Conservation (phyloP, 305 asterid species). For the Fraxinus velutina region DNA sequence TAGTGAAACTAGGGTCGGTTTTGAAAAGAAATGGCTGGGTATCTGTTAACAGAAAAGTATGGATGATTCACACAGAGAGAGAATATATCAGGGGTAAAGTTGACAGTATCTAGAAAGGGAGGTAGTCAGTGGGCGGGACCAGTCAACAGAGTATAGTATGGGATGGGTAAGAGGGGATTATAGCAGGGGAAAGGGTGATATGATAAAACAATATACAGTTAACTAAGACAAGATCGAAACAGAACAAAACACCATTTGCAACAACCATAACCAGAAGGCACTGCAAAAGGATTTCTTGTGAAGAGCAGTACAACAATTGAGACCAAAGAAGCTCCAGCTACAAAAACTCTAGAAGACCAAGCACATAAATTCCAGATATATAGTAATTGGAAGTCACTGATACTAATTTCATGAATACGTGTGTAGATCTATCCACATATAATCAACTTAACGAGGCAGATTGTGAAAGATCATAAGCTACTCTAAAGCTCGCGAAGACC, state of each 20-base stretch:
- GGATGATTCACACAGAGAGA: background rate
- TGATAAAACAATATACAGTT: background rate
- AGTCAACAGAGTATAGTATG: background rate
- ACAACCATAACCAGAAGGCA: conserved; percentile 1
- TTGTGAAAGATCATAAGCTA: background rate
- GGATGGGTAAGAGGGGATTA: background rate
- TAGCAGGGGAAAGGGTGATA: background rate
- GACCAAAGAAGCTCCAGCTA: background rate
- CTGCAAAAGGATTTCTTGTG: background rate
- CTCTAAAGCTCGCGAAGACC: background rate
- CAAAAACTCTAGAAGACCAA: background rate
- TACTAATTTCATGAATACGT: background rate
- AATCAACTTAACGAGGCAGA: background rate
- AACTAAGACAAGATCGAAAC: background rate
- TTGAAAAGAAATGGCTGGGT: background rate
- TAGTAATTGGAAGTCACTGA: background rate
- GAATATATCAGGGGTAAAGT: background rate
- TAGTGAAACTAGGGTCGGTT: background rate
- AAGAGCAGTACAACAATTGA: background rate
- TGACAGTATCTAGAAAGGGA: background rate
- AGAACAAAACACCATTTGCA: background rate
- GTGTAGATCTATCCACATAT: background rate
- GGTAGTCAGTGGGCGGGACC: background rate
- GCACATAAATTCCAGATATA: background rate
- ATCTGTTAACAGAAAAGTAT: background rate